Base-by-base conservation (phyloP, 495 filamentous ascomycete genomes). In the Penicillium samsonianum region DNA sequence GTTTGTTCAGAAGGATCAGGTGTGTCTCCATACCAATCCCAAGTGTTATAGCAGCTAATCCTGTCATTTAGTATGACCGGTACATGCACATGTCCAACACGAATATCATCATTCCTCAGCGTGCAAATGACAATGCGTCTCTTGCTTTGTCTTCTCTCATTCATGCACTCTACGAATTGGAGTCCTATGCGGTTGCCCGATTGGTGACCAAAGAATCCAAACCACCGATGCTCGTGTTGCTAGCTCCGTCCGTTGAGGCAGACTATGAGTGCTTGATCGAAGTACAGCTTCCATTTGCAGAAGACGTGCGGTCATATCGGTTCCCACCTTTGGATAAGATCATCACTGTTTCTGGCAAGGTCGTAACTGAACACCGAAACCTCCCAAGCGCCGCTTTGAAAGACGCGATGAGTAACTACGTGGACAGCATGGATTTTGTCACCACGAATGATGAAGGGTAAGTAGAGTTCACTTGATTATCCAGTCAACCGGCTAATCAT, bases 261-360 rank as follows among this genome's bases (percentile, higher is more conserved):
- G 88, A 93, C 41, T 88, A 88, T 59, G 95, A 98, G 69, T 91
- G 89, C 62, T 80, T 99, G 14, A 83, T 96, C 58, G 95, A 98
- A 69, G 82, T 92, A 5, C 91, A 95, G 55, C 81, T 98, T n/a
- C 94, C 94, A 4, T 98, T 96, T 64, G 83, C 89, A 2, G 95
- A 99, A 73, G 95, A 99, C 69, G 78, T 96, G 25, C 84, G 95
- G 49, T 80, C 82, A 40, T 97, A 96, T 69, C 86, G 82, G 56
- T 99, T 99, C 56, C 91, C 95, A 4, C 91, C 93, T 1, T 77
- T 99, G 14, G 92, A 95, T 68, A 88, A 84, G 61, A 87, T 98
- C 10, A 77, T 94, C 48, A 98, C 92, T 1, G 79, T 96, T 9
- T 90, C 88, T n/a, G 95, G 94, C n/a, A 90, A 90, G 54, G 75